Evolutionary conservation across 169 alveolate genomes (phyloP).

Genomic region (Plasmodium falciparum): DNA sequence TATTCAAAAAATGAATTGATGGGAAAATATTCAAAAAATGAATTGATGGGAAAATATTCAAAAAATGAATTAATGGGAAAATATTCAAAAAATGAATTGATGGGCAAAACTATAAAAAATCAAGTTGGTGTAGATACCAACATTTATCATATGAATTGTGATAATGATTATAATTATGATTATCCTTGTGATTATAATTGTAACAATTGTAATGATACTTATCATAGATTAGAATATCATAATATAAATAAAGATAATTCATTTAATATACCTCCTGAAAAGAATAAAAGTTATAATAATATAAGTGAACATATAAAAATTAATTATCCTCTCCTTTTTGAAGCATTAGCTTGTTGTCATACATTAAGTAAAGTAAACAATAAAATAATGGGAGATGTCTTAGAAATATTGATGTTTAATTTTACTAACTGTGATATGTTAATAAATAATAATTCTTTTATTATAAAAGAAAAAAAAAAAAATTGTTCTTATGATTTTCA

Average conservation of each 20-base stretch:
- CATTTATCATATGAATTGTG: not conserved
- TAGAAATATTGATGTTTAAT: not conserved
- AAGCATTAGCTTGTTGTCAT: constrained; percentile 1
- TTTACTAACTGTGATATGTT: not conserved
- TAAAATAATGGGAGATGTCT: not conserved
- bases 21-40: too few species aligned
- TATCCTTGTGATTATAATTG: not conserved
- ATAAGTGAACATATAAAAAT: not conserved
- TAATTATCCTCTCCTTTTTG: not conserved
- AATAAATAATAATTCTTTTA: not conserved
- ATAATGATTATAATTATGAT: not conserved
- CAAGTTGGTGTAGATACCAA: not conserved
- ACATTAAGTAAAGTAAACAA: not conserved
- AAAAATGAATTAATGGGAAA: too few species aligned
- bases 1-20: too few species aligned
- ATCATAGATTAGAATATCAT: not conserved
- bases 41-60: too few species aligned
- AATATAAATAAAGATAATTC: not conserved
- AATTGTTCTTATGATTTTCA: not conserved
- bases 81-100: too few species aligned
- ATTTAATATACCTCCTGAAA: not conserved
- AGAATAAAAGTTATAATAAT: not conserved
- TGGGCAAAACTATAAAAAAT: too few species aligned
- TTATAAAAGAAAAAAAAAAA: not conserved
- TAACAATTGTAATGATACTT: not conserved